phyloP scores from a whole-genome alignment of 2,329 filamentous ascomycete genomes.

The Diaporthe humulicola region DNA sequence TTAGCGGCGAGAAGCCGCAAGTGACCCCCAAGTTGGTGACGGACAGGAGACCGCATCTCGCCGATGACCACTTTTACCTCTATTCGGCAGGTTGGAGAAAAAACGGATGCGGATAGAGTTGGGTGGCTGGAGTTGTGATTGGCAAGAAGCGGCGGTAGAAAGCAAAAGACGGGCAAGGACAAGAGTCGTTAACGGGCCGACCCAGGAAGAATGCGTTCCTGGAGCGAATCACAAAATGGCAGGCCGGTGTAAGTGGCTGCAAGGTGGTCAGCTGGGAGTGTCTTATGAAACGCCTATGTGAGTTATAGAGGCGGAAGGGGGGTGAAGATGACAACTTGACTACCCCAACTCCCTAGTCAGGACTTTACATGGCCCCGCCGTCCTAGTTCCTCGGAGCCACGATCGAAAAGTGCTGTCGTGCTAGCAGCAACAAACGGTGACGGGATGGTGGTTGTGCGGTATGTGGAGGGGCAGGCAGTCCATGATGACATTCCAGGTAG shows the following conservation, averaged over 20 bases:
- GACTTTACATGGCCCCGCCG: background rate
- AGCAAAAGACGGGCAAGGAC: background rate
- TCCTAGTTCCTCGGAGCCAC: background rate
- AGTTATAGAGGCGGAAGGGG: conserved; percentile 21
- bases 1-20: conserved; percentile 19
- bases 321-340: conserved; percentile 14
- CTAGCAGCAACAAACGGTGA: background rate
- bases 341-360: conserved; percentile 30
- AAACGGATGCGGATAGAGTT: background rate
- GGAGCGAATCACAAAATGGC: conserved; percentile 19
- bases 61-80: conserved; percentile 7
- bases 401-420: background rate
- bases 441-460: background rate
- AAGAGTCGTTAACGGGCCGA: conserved; percentile 33
- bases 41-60: conserved; percentile 15
- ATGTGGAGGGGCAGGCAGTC: background rate
- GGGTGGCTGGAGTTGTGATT: conserved; percentile 12
- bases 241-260: conserved; percentile 26
- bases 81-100: conserved; percentile 20
- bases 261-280: conserved; percentile 27
- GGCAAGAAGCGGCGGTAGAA: conserved; percentile 8
- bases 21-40: conserved; percentile 21
- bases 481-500: conserved; percentile 6
- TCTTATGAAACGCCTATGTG: conserved; percentile 22
- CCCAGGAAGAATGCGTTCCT: conserved; percentile 5